A percentile compares a stretch with the other conserved stretches of the same genome.
Conservation (phyloP, 2,329 filamentous ascomycete species). For the Nemania bipapillata region DNA sequence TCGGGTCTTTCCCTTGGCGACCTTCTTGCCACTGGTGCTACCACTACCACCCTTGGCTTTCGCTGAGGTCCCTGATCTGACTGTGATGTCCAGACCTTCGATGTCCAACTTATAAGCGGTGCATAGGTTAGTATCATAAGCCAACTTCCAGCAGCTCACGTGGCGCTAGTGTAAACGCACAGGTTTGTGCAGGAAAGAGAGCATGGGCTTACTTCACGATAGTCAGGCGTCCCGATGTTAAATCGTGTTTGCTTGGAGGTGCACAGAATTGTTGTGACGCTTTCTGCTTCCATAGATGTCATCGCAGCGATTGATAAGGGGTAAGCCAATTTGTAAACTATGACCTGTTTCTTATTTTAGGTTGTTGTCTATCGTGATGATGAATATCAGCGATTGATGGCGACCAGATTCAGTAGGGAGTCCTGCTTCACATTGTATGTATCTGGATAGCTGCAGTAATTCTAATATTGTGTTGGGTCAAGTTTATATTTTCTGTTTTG, state of each 20-base stretch:
- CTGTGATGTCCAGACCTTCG: constrained; percentile 76
- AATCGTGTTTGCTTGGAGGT: constrained; percentile 76
- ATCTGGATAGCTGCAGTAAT: not conserved
- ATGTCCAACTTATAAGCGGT: constrained; percentile 68
- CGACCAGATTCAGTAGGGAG: not conserved
- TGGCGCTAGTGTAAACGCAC: not conserved
- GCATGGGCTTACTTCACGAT: constrained; percentile 61
- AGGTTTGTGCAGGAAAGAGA: not conserved
- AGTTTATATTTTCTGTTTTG: not conserved
- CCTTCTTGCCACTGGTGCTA: constrained; percentile 44
- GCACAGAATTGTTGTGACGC: constrained; percentile 66
- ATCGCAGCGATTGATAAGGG: constrained; percentile 47
- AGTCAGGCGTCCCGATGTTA: constrained; percentile 66
- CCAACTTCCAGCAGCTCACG: not conserved
- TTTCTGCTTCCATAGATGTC: constrained; percentile 63
- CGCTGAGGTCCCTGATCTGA: constrained; percentile 58
- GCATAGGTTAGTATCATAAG: constrained; percentile 9
- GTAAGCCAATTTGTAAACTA: not conserved
- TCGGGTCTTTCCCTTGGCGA: constrained; percentile 58
- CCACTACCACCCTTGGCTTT: constrained; percentile 16
- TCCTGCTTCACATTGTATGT: not conserved
- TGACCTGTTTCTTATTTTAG: not conserved
- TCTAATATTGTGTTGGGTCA: not conserved
- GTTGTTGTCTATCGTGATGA: not conserved
- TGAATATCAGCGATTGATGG: not conserved